These are phyloP conservation scores for Rutstroemia sp. DNA, from an alignment of 2,329 filamentous ascomycete genomes.

Conservation along the genomic window DNA sequence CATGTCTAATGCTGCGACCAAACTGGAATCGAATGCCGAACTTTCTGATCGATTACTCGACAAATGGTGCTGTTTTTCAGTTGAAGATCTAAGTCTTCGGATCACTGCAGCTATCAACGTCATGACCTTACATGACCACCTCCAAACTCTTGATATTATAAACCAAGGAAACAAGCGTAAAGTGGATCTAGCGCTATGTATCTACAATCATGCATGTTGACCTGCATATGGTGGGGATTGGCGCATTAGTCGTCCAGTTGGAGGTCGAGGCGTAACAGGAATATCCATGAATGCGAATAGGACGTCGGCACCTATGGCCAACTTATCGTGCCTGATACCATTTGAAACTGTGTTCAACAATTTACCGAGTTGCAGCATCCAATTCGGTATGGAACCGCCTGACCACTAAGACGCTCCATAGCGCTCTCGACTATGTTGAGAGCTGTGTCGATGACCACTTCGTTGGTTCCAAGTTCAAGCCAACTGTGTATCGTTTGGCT, in stretches of 20 bases:
- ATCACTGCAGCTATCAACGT: background rate
- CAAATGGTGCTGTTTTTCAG: background rate
- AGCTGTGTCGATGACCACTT: background rate
- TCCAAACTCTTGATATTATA: background rate
- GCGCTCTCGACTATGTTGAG: background rate
- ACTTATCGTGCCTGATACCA: background rate
- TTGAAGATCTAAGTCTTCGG: background rate
- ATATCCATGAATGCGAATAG: background rate
- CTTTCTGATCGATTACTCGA: background rate
- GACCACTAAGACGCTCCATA: background rate
- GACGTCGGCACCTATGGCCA: background rate
- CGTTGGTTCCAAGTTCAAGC: background rate
- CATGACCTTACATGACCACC: background rate
- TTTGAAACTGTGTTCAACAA: background rate
- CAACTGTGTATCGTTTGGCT: background rate
- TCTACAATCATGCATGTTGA: background rate
- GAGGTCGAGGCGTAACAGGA: background rate
- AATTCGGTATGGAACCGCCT: background rate
- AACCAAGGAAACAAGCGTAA: background rate
- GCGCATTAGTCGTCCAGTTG: background rate
- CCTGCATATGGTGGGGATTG: background rate
- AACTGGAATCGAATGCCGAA: background rate
- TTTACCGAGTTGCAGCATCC: background rate
- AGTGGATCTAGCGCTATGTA: background rate
- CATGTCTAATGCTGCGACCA: background rate